Evolutionary conservation across 805 yeast genomes (phyloP).

Genomic region (Nakazawaea sp.): DNA sequence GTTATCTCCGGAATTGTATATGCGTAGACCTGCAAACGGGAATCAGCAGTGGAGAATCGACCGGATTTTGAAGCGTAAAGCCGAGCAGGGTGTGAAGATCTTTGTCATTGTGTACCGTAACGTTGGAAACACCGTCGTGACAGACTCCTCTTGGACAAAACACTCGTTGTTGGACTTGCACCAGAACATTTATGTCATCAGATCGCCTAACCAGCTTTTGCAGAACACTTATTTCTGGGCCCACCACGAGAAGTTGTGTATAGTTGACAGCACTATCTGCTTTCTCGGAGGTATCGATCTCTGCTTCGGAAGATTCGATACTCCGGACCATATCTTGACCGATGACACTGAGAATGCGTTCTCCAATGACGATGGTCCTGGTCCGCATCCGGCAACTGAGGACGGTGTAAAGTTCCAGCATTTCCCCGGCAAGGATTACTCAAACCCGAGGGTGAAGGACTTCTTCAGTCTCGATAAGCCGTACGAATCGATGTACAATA

Average conservation of each 20-base stretch:
- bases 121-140: slow-evolving; percentile 87
- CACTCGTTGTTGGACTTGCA: slow-evolving; percentile 85
- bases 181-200: slow-evolving; percentile 78
- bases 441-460: slow-evolving; percentile 91
- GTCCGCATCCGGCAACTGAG: slow-evolving; percentile 12
- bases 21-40: slow-evolving; percentile 92
- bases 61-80: slow-evolving; percentile 79
- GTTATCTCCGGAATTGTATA: slow-evolving; percentile 89
- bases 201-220: slow-evolving; percentile 92
- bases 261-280: slow-evolving; percentile 82
- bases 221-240: slow-evolving; percentile 98
- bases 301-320: slow-evolving; percentile 93
- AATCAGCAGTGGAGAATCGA: slow-evolving; percentile 93
- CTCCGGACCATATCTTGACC: slow-evolving; percentile 86
- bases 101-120: slow-evolving; percentile 89
- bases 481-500: slow-evolving; percentile 85
- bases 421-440: slow-evolving; percentile 96
- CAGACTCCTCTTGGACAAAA: slow-evolving; percentile 91
- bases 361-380: slow-evolving; percentile 14
- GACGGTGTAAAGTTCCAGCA: slow-evolving; percentile 40
- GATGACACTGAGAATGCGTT: slow-evolving; percentile 51
- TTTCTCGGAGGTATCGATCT: slow-evolving; percentile 94
- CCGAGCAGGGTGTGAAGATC: slow-evolving; percentile 91
- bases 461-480: slow-evolving; percentile 78
- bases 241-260: slow-evolving; percentile 89